These are phyloP conservation scores for Cronartium ribicola DNA, from an alignment of 1,284 basidiomycete species.

Conservation along the genomic window DNA sequence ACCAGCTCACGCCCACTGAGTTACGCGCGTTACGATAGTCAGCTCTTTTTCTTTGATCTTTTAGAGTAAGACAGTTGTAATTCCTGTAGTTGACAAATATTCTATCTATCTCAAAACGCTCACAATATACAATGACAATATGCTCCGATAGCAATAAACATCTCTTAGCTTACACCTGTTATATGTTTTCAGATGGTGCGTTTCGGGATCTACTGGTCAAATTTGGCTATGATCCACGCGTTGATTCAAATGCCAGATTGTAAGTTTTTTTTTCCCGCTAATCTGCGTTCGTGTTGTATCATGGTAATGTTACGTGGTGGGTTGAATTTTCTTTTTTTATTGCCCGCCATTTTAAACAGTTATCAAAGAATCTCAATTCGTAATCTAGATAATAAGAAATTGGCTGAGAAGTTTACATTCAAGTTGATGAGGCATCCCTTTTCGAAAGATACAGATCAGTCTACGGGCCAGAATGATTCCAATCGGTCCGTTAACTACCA, in stretches of 20 bases:
- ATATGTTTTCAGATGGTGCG: conserved; percentile 86
- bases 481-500: too few species aligned
- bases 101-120: too few species aligned
- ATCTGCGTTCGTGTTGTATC: not conserved
- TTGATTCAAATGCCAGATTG: conserved; percentile 68
- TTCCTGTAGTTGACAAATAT: too few species aligned
- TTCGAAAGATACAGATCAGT: not conserved
- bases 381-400: conserved; percentile 23
- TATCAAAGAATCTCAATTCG: conserved; percentile 63
- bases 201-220: conserved; percentile 84
- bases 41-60: conserved; percentile 42
- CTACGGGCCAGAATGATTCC: too few species aligned
- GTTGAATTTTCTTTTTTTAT: conserved; percentile 41
- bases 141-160: conserved; percentile 54
- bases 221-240: conserved; percentile 83
- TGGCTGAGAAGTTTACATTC: conserved; percentile 19
- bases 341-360: conserved; percentile 53
- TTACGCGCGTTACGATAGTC: conserved; percentile 69
- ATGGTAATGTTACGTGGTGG: conserved; percentile 47
- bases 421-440: conserved; percentile 20
- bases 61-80: conserved; percentile 27
- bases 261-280: conserved; percentile 51
- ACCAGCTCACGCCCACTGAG: conserved; percentile 70
- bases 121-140: too few species aligned
- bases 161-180: conserved; percentile 58